Base-by-base conservation (phyloP, 1,139 yeast species). In the Saccharomyces hybrid region DNA sequence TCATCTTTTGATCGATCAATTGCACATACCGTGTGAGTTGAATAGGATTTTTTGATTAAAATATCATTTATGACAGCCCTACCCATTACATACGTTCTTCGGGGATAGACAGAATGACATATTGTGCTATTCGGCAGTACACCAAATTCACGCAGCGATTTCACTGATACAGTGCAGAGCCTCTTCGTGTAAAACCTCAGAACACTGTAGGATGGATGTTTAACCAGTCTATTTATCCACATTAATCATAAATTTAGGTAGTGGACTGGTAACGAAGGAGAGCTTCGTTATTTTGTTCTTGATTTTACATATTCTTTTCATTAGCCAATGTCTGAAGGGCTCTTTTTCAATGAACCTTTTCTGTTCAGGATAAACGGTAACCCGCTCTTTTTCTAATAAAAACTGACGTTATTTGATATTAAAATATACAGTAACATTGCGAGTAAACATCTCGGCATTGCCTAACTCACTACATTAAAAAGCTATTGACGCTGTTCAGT, bases 401-500 rank as follows among this genome's bases (percentile, higher is more conserved):
- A 38, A 38, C n/a, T 9, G 20, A 38, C 13, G 13, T 11, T 16
- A 38, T 20, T 14, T 9, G 25, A 20, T 20, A 38, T 20, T 11
- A 5, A 16, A 20, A 8, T 38, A 38, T 5, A 20, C 25, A 38
- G n/a, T 7, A 11, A 5, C 16, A 38, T 11, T 4, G 20, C 6
- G 25, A 9, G 25, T 38, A 20, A 4, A 4, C 16, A 34, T 7
- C 42, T 7, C 13, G 9, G 14, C 4, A 20, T 9, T 9, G 20
- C 20, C 26, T 38, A 38, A 7, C 26, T 28, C 16, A 23, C 52
- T 55, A 81, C 74, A 73, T 70, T 8, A 80, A 59, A 58, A 64
- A 77, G 11, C 79, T 69, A 59, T 83, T 83, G 3, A 84, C 77
- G 55, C 85, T 79, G 60, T 86, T 93, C 46, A 88, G 71, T 0